phyloP scores from a whole-genome alignment of 345 rosid species.

The Geranium brycei region DNA sequence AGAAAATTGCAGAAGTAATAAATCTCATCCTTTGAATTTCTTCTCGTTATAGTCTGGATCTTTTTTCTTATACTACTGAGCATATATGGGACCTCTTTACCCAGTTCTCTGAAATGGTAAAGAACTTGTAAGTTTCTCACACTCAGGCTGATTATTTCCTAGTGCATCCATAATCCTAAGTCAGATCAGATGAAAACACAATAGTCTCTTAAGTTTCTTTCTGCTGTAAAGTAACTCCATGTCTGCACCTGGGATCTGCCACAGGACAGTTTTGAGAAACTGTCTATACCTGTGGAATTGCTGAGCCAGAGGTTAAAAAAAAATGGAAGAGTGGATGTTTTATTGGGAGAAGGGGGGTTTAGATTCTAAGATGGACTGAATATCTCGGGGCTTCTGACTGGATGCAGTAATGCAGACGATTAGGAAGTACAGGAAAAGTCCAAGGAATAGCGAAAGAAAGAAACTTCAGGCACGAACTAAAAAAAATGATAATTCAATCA shows the following conservation, averaged over 20 bases:
- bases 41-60: not conserved
- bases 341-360: too few relatives aligned
- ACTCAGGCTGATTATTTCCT: not conserved
- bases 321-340: too few relatives aligned
- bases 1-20: conserved; percentile 72
- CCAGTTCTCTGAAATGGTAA: not conserved
- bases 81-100: not conserved
- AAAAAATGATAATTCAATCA: not conserved
- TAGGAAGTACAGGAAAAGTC: not conserved
- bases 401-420: too few relatives aligned
- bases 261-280: not conserved
- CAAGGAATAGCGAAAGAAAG: not conserved
- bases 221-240: not conserved
- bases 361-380: too few relatives aligned
- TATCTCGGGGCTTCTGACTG: too few relatives aligned
- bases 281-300: not conserved
- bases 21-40: not conserved
- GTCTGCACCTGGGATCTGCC: not conserved
- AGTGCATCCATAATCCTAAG: not conserved
- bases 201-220: not conserved
- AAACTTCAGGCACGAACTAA: not conserved
- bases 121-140: not conserved
- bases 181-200: not conserved
- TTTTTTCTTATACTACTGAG: not conserved
- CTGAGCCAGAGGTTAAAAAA: not conserved